These are phyloP conservation scores for Arthroderma sp. DNA, from an alignment of 2,329 filamentous ascomycete genomes.

Conservation along the genomic window DNA sequence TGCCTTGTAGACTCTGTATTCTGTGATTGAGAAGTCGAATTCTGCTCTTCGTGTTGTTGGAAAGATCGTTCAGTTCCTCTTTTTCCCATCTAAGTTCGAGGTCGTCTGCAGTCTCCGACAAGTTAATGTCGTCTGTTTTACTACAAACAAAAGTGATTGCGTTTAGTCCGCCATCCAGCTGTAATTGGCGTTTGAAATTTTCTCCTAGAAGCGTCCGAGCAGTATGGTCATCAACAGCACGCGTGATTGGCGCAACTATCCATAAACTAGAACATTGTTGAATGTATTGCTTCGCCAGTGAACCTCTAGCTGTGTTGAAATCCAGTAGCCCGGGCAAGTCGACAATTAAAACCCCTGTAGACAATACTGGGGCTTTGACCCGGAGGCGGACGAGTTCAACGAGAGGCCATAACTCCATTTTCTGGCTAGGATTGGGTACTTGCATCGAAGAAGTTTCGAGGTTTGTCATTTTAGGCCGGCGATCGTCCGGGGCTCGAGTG, in stretches of 20 bases:
- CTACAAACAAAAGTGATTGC: conserved; percentile 50
- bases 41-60: background rate
- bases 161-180: conserved; percentile 45
- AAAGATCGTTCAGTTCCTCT: background rate
- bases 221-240: conserved; percentile 49
- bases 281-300: conserved; percentile 48
- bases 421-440: too few species aligned
- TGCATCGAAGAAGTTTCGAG: background rate
- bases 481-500: conserved; percentile 11
- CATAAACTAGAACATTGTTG: conserved; percentile 49
- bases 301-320: conserved; percentile 47
- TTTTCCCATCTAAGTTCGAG: background rate
- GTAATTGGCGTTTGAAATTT: conserved; percentile 47
- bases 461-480: conserved; percentile 20
- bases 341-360: conserved; percentile 45
- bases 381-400: conserved; percentile 37
- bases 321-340: conserved; percentile 51
- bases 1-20: background rate
- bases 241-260: conserved; percentile 51
- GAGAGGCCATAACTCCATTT: conserved; percentile 33
- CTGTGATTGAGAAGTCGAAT: background rate
- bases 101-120: conserved; percentile 30
- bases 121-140: conserved; percentile 51
- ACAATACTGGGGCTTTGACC: conserved; percentile 39
- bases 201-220: conserved; percentile 46